Percentiles rank a stretch among this genome's conserved stretches.
Evolutionary conservation across 768 basidiomycete genomes (phyloP).

Genomic region (Mrakia gelida): DNA sequence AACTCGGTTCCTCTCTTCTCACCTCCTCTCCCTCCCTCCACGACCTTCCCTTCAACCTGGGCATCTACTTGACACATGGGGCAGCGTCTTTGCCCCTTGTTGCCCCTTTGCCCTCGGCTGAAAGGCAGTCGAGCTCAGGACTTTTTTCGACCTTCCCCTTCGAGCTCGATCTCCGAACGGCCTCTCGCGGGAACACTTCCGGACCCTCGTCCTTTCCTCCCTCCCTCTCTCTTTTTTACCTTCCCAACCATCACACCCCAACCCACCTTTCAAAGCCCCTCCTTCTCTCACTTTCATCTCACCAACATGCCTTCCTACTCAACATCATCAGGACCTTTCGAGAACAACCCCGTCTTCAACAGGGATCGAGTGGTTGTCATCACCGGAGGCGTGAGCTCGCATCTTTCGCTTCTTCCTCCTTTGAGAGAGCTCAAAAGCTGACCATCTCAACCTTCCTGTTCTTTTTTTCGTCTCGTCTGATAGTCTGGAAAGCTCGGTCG

Average conservation of each 20-base stretch:
- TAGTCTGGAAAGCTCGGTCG: conserved; percentile 12
- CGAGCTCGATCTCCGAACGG: background rate
- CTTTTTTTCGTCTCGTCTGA: background rate
- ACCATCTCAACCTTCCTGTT: background rate
- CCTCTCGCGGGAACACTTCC: no score
- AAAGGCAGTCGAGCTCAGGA: no score
- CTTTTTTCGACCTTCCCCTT: background rate
- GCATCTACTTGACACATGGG: no score
- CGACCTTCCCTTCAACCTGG: no score
- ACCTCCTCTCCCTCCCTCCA: no score
- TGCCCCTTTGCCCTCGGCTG: no score
- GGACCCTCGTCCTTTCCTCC: background rate
- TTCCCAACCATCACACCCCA: background rate
- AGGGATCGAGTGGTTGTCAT: conserved; percentile 4
- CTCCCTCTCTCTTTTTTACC: background rate
- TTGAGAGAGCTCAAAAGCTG: background rate
- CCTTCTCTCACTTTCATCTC: background rate
- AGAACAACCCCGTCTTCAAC: conserved; percentile 6
- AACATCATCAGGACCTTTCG: conserved; percentile 7
- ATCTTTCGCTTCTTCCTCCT: background rate
- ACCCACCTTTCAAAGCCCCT: background rate
- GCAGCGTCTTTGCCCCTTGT: no score
- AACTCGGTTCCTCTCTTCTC: no score
- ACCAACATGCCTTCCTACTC: background rate
- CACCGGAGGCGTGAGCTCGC: conserved; percentile 4